A percentile compares a stretch with the other conserved stretches of the same genome.
Conservation (phyloP, 2,329 filamentous ascomycete species). For the Zelopaecilomyces penicillatus region DNA sequence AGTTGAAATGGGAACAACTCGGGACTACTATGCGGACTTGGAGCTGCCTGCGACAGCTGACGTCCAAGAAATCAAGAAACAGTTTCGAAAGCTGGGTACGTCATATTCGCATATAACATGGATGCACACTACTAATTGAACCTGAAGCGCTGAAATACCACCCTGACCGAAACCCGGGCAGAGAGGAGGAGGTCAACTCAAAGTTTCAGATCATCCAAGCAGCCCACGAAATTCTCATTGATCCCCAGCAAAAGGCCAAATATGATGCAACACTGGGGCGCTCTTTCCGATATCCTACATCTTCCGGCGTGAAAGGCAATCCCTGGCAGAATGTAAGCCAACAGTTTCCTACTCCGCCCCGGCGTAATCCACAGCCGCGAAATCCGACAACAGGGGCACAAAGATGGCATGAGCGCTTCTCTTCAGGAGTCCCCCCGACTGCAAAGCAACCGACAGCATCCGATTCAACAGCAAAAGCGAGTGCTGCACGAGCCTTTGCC, state of each 20-base stretch:
- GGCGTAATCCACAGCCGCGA: slow-evolving; percentile 23
- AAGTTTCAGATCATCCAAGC: slow-evolving; percentile 83
- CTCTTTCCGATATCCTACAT: slow-evolving; percentile 31
- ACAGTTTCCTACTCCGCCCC: slow-evolving; percentile 43
- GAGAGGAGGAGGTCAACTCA: slow-evolving; percentile 67
- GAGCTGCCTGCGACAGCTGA: slow-evolving; percentile 61
- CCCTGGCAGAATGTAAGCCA: slow-evolving; percentile 44
- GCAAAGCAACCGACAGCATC: slow-evolving; percentile 29
- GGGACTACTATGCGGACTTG: slow-evolving; percentile 81
- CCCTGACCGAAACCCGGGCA: slow-evolving; percentile 80
- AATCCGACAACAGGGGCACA: slow-evolving; percentile 31
- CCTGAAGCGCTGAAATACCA: slow-evolving; percentile 71
- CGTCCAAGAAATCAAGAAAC: slow-evolving; percentile 70
- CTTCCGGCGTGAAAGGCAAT: slow-evolving; percentile 50
- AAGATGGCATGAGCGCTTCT: slow-evolving; percentile 36
- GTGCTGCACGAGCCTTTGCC: slow-evolving; percentile 34
- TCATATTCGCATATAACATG: background rate
- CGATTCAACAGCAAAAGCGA: slow-evolving; percentile 31
- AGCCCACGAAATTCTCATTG: slow-evolving; percentile 65
- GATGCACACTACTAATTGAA: background rate
- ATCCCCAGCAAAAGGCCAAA: slow-evolving; percentile 41
- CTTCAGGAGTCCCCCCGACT: slow-evolving; percentile 33
- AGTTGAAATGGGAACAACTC: slow-evolving; percentile 33
- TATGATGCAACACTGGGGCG: slow-evolving; percentile 42
- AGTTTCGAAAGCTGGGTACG: slow-evolving; percentile 74